Percentiles rank a stretch among this genome's conserved stretches.
Conservation (phyloP, 352 stramenopile genomes). For the Pythium aristosporum region DNA sequence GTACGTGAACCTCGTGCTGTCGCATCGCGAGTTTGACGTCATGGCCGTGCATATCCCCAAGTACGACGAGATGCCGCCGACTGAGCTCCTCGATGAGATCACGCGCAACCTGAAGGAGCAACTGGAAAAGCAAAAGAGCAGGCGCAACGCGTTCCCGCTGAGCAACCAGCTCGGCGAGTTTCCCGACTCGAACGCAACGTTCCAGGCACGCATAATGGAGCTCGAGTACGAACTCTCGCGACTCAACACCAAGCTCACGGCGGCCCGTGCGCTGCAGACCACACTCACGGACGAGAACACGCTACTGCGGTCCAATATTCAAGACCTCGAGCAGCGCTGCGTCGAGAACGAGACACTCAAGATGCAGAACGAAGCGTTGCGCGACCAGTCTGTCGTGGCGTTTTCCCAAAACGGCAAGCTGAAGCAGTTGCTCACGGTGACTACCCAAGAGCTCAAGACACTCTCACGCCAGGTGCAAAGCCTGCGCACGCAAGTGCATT, state of each 20-base stretch:
- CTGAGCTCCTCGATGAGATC: conserved; percentile 58
- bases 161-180: conserved; percentile 28
- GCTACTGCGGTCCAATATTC: conserved; percentile 43
- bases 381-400: conserved; percentile 46
- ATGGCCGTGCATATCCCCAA: conserved; percentile 74
- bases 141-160: conserved; percentile 24
- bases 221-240: conserved; percentile 72
- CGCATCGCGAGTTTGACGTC: conserved; percentile 71
- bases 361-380: conserved; percentile 65
- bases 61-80: conserved; percentile 61
- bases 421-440: conserved; percentile 33
- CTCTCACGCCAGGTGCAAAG: conserved; percentile 40
- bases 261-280: conserved; percentile 51
- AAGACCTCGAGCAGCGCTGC: conserved; percentile 46
- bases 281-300: conserved; percentile 76
- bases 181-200: conserved; percentile 38
- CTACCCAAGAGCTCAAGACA: conserved; percentile 32
- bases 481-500: conserved; percentile 43
- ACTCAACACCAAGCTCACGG: conserved; percentile 61
- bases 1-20: conserved; percentile 74
- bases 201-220: conserved; percentile 59
- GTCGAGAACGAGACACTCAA: conserved; percentile 50
- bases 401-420: conserved; percentile 45
- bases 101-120: conserved; percentile 52
- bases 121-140: conserved; percentile 35